Evolutionary conservation across 495 filamentous ascomycete genomes (phyloP), one percentile per base, ranked within the genome.

Genomic region (Trichoderma gamsii): DNA sequence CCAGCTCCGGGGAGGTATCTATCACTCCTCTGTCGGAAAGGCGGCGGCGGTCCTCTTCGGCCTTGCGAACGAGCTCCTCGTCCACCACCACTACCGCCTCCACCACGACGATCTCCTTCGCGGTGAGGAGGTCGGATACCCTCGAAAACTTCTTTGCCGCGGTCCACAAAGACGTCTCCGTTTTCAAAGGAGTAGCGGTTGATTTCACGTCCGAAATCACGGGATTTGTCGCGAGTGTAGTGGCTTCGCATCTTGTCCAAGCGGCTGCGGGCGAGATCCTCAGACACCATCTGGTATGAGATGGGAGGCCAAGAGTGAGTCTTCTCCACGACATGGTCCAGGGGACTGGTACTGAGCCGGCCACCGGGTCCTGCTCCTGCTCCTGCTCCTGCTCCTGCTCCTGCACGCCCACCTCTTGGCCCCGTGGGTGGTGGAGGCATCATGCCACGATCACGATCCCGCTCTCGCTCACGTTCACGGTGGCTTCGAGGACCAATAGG

Each of bases 131-230:
- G 83, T 23, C 84, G 77, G 70, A 86, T 84, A 23, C 82, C 82
- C 43, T 81, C 71, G 71, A 87, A 85, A 71, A 87, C 86, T 74
- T 96, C 92, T 6, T 84, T 83, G 3, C 92, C 93, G 69, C 85
- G 79, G 76, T 96, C 91, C 63, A 96, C 89, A 61, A 96, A 83
- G 0, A 75, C 59, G 69, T 88, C 85, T 0, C 82, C 84, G 67
- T 90, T 82, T 78, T 96, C 91, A 72, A 96, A 97, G 0, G 87
- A 89, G 75, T 90, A 94, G 41, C 90, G 82, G 64, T 89, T 85
- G 75, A 87, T 87, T 29, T 91, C 86, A 52, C 86, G 86, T 46
- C 86, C 86, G 35, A 86, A 79, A 46, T 80, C 75, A 12, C 75
- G 81, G 71, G 69, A 74, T 69, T 70, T 77, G 74, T 73, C 79